These are phyloP conservation scores for Wickerhamiella parazyma DNA, from an alignment of 805 yeast genomes.

Conservation along the genomic window DNA sequence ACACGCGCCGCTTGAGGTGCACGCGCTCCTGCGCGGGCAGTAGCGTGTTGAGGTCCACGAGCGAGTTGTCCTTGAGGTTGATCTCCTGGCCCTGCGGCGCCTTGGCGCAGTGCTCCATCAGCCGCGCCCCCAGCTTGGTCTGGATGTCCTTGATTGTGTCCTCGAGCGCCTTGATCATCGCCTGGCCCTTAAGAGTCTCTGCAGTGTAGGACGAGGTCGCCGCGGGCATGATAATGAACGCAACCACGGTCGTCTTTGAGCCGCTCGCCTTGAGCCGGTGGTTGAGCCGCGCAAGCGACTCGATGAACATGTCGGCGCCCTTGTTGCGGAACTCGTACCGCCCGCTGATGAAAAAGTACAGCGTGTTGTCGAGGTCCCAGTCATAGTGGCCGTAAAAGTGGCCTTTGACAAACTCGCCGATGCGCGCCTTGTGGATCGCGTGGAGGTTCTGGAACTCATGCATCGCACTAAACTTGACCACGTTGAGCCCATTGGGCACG, in stretches of 20 bases:
- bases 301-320: slow-evolving; percentile 92
- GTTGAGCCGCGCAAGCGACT: slow-evolving; percentile 81
- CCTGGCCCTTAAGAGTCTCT: slow-evolving; percentile 91
- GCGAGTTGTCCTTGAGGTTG: slow-evolving; percentile 18
- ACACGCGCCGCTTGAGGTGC: slow-evolving; percentile 76
- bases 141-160: slow-evolving; percentile 81
- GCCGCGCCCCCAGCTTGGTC: slow-evolving; percentile 66
- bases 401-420: slow-evolving; percentile 88
- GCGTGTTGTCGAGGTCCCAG: slow-evolving; percentile 84
- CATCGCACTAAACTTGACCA: slow-evolving; percentile 90
- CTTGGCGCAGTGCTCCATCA: slow-evolving; percentile 79
- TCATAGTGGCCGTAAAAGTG: slow-evolving; percentile 95
- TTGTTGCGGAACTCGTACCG: slow-evolving; percentile 93
- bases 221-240: slow-evolving; percentile 97
- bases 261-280: slow-evolving; percentile 69
- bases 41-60: slow-evolving; percentile 64
- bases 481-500: slow-evolving; percentile 90
- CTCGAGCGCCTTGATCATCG: slow-evolving; percentile 84
- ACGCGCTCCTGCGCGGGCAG: slow-evolving; percentile 81
- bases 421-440: slow-evolving; percentile 79
- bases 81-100: slow-evolving; percentile 23
- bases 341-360: slow-evolving; percentile 93
- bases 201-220: slow-evolving; percentile 86
- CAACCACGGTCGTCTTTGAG: slow-evolving; percentile 86
- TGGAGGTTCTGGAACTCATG: slow-evolving; percentile 97